Conservation (phyloP, 192 early-diverging fungal species). For the Neocallimastix lanati region DNA sequence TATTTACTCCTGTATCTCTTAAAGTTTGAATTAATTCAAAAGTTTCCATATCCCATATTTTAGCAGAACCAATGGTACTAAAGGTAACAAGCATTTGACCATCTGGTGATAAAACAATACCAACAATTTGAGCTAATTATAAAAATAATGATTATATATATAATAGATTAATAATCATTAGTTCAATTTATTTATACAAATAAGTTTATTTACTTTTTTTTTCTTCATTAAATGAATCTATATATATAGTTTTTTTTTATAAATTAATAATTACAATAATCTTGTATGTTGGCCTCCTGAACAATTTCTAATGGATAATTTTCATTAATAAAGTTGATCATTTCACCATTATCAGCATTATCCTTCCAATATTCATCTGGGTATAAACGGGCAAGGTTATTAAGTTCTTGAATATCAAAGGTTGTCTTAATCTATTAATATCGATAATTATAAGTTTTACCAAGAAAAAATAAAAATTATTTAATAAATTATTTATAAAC, state of each 20-base stretch:
- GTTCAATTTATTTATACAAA: too few relatives aligned
- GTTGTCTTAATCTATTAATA: background rate
- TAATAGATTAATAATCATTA: too few relatives aligned
- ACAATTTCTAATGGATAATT: constrained; percentile 49
- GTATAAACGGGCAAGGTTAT: constrained; percentile 9
- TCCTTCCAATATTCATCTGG: constrained; percentile 35
- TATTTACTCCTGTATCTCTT: constrained; percentile 39
- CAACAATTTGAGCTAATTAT: constrained; percentile 9
- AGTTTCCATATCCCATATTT: constrained; percentile 66
- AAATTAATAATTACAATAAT: constrained; percentile 57
- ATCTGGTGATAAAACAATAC: constrained; percentile 68
- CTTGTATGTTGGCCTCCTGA: constrained; percentile 36
- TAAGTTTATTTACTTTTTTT: too few relatives aligned
- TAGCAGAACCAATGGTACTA: constrained; percentile 52
- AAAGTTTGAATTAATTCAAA: constrained; percentile 50
- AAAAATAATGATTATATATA: too few relatives aligned
- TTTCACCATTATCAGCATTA: constrained; percentile 27
- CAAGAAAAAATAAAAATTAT: too few relatives aligned
- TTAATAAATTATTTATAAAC: too few relatives aligned
- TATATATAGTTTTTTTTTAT: too few relatives aligned
- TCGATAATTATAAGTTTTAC: too few relatives aligned
- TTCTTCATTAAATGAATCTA: too few relatives aligned
- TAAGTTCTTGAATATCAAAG: background rate
- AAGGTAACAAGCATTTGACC: constrained; percentile 73
- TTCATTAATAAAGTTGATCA: constrained; percentile 48